Conservation (phyloP, 257 asterid genomes). For the Fraxinus pennsylvanica region DNA sequence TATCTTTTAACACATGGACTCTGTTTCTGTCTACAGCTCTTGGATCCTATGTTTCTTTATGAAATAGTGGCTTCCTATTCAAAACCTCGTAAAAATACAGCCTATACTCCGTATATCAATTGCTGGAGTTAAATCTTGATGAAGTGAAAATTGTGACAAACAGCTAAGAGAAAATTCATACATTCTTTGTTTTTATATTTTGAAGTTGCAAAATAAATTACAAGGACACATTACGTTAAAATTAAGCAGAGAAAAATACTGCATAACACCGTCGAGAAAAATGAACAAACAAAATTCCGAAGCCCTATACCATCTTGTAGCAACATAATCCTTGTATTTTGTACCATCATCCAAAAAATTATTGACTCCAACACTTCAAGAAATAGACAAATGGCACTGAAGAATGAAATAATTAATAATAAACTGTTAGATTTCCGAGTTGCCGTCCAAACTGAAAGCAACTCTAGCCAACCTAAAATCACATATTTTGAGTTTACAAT, state of each 20-base stretch:
- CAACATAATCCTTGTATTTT: conserved; percentile 80
- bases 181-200: too few relatives aligned
- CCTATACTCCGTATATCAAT: conserved; percentile 91
- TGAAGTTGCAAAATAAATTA: not conserved
- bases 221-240: not conserved
- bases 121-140: conserved; percentile 43
- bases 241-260: not conserved
- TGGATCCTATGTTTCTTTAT: conserved; percentile 37
- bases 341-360: not conserved
- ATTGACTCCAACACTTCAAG: not conserved
- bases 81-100: conserved; percentile 92
- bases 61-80: conserved; percentile 80
- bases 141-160: conserved; percentile 22
- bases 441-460: conserved; percentile 97
- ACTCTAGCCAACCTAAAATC: conserved; percentile 97
- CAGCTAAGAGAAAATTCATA: not conserved
- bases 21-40: conserved; percentile 46
- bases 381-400: not conserved
- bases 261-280: conserved; percentile 71
- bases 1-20: not conserved
- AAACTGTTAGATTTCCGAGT: not conserved
- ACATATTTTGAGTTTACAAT: conserved; percentile 91
- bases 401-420: not conserved
- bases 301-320: conserved; percentile 93
- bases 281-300: conserved; percentile 87